A percentile compares a stretch with the other conserved stretches of the same genome.
Conservation (phyloP, 495 filamentous ascomycete species). For the Aspergillus haitiensis region DNA sequence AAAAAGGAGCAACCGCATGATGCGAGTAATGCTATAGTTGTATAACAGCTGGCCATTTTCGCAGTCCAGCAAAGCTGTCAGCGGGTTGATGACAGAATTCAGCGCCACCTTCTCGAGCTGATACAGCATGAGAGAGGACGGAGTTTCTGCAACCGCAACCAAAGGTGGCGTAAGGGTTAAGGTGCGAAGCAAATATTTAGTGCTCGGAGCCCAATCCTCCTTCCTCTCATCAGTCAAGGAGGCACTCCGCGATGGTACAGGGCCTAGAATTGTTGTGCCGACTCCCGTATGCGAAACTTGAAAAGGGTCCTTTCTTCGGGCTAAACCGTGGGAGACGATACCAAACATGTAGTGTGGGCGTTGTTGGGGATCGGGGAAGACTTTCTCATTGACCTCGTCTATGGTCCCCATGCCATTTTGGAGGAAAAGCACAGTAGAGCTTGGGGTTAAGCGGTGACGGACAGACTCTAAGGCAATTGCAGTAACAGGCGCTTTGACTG, state of each 20-base stretch:
- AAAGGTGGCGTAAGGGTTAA: slow-evolving; percentile 51
- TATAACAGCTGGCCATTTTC: slow-evolving; percentile 72
- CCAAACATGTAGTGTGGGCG: slow-evolving; percentile 78
- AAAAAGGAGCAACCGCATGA: slow-evolving; percentile 62
- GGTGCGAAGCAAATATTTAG: slow-evolving; percentile 51
- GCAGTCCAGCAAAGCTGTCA: slow-evolving; percentile 71
- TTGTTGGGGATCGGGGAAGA: slow-evolving; percentile 63
- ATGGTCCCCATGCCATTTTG: slow-evolving; percentile 82
- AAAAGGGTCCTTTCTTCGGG: slow-evolving; percentile 54
- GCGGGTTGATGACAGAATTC: slow-evolving; percentile 77
- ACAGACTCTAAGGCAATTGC: slow-evolving; percentile 58
- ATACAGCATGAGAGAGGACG: slow-evolving; percentile 46
- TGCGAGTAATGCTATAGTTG: slow-evolving; percentile 54
- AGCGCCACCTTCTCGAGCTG: slow-evolving; percentile 81
- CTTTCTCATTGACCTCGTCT: slow-evolving; percentile 64
- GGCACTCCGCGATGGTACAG: slow-evolving; percentile 39
- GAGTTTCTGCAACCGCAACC: slow-evolving; percentile 47
- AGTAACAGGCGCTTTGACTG: slow-evolving; percentile 59
- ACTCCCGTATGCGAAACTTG: slow-evolving; percentile 61
- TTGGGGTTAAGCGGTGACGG: slow-evolving; percentile 61
- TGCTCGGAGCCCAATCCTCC: slow-evolving; percentile 41
- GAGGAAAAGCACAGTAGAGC: slow-evolving; percentile 76
- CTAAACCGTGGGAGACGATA: slow-evolving; percentile 66
- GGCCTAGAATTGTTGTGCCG: slow-evolving; percentile 62
- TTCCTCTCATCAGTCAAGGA: slow-evolving; percentile 20